phyloP scores from a whole-genome alignment of 2,329 filamentous ascomycete species.

The Dactylellina leptospora region DNA sequence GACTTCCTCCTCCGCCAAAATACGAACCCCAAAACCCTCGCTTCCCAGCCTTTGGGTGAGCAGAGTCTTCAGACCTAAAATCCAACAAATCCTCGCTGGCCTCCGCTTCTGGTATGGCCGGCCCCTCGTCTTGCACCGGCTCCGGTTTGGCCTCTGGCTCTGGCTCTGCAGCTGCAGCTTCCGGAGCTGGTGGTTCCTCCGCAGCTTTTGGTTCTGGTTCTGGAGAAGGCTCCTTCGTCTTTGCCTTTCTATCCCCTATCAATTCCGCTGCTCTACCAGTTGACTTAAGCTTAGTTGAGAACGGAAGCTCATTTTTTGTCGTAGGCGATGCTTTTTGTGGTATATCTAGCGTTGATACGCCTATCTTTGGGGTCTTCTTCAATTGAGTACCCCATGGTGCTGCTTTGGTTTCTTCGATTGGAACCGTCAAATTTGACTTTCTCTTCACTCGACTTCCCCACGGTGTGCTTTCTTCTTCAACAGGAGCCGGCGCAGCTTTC shows the following conservation, averaged over 20 bases:
- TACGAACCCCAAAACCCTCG: slow-evolving; percentile 48
- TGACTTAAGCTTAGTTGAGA: slow-evolving; percentile 42
- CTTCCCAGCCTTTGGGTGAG: slow-evolving; percentile 18
- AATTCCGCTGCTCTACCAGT: slow-evolving; percentile 49
- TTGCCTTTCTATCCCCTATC: slow-evolving; percentile 23
- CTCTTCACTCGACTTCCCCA: slow-evolving; percentile 39
- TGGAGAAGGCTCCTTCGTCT: slow-evolving; percentile 14
- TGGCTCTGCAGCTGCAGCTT: slow-evolving; percentile 7
- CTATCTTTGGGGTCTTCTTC: slow-evolving; percentile 22
- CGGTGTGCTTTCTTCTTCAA: slow-evolving; percentile 33
- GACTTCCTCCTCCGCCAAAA: slow-evolving; percentile 39
- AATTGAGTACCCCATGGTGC: slow-evolving; percentile 26
- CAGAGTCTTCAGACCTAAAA: slow-evolving; percentile 27
- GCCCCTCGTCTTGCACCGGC: slow-evolving; percentile 16
- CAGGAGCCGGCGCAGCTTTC: slow-evolving; percentile 13
- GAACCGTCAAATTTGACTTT: slow-evolving; percentile 20
- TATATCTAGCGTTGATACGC: slow-evolving; percentile 24
- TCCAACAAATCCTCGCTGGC: slow-evolving; percentile 15
- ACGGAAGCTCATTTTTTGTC: slow-evolving; percentile 35
- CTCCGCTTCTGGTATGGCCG: slow-evolving; percentile 14
- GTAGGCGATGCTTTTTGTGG: slow-evolving; percentile 7
- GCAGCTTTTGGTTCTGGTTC: slow-evolving; percentile 4
- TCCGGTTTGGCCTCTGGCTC: slow-evolving; percentile 8
- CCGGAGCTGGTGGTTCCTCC: slow-evolving; percentile 1
- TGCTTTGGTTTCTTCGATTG: slow-evolving; percentile 11